A percentile compares a stretch with the other conserved stretches of the same genome.
These are phyloP conservation scores for Agrocybe chaxingu DNA, from an alignment of 768 basidiomycete genomes.

Conservation along the genomic window DNA sequence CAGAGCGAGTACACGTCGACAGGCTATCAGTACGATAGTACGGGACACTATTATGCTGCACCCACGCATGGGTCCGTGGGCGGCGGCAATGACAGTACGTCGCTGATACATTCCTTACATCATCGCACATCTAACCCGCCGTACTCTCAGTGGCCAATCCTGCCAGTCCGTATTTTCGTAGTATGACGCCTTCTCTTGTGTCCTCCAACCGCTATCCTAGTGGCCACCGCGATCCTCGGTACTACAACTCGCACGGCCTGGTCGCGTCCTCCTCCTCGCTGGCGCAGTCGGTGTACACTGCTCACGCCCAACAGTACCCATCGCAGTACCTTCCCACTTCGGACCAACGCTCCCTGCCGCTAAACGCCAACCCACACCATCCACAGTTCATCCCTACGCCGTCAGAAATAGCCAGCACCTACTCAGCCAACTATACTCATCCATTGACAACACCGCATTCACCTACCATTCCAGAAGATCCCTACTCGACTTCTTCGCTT, in stretches of 20 bases:
- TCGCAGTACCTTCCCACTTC: slow-evolving; percentile 18
- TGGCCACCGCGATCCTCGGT: slow-evolving; percentile 18
- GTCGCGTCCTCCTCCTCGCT: slow-evolving; percentile 18
- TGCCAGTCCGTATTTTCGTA: slow-evolving; percentile 31
- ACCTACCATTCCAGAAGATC: slow-evolving; percentile 18
- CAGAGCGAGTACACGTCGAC: slow-evolving; percentile 27
- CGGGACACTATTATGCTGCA: slow-evolving; percentile 32
- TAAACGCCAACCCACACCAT: slow-evolving; percentile 14
- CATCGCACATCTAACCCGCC: slow-evolving; percentile 2
- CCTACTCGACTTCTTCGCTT: slow-evolving; percentile 20
- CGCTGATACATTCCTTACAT: neutral
- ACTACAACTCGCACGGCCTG: slow-evolving; percentile 19
- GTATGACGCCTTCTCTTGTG: slow-evolving; percentile 31
- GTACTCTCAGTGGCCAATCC: slow-evolving; percentile 11
- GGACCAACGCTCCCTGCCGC: slow-evolving; percentile 17
- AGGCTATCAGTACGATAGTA: slow-evolving; percentile 30
- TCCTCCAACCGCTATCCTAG: slow-evolving; percentile 27
- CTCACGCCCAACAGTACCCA: slow-evolving; percentile 16
- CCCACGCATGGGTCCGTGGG: slow-evolving; percentile 17
- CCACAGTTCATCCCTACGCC: slow-evolving; percentile 31
- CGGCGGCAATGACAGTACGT: slow-evolving; percentile 22
- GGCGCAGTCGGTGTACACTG: slow-evolving; percentile 12
- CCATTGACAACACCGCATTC: slow-evolving; percentile 18
- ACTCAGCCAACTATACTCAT: slow-evolving; percentile 23
- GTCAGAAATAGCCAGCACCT: slow-evolving; percentile 29